A percentile compares a stretch with the other conserved stretches of the same genome.
Conservation (phyloP, 306 rosid species). For the Adenanthera pavonina region DNA sequence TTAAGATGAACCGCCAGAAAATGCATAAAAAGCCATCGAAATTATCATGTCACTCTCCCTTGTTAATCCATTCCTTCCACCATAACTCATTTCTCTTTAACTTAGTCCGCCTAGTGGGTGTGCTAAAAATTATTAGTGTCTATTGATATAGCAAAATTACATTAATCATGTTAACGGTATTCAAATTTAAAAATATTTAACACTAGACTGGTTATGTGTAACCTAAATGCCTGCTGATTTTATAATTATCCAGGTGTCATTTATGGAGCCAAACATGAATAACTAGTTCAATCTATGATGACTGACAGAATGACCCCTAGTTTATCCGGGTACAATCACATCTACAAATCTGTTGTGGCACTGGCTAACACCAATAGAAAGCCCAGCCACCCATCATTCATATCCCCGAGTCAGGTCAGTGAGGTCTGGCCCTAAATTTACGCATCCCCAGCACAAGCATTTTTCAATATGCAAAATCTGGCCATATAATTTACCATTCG, state of each 20-base stretch:
- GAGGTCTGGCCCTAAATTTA: neutral
- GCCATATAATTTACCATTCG: neutral
- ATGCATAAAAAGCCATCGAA: neutral
- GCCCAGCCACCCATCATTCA: neutral
- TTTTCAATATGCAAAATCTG: neutral
- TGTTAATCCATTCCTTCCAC: neutral
- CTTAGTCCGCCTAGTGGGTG: neutral
- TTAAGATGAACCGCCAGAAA: conserved; percentile 5
- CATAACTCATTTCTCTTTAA: neutral
- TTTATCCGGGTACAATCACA: neutral
- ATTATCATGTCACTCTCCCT: neutral
- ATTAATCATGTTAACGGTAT: neutral
- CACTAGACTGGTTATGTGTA: neutral
- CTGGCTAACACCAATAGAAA: neutral
- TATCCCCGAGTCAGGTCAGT: neutral
- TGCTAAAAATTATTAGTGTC: neutral
- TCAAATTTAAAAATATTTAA: neutral
- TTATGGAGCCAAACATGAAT: neutral
- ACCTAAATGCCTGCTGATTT: neutral
- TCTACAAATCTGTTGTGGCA: neutral
- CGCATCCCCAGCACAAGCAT: neutral
- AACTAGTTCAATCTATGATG: neutral
- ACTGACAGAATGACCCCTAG: neutral
- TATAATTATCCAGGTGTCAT: neutral
- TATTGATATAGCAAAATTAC: neutral